Conservation (phyloP, 2,329 filamentous ascomycete species). For the Pyricularia sp. region DNA sequence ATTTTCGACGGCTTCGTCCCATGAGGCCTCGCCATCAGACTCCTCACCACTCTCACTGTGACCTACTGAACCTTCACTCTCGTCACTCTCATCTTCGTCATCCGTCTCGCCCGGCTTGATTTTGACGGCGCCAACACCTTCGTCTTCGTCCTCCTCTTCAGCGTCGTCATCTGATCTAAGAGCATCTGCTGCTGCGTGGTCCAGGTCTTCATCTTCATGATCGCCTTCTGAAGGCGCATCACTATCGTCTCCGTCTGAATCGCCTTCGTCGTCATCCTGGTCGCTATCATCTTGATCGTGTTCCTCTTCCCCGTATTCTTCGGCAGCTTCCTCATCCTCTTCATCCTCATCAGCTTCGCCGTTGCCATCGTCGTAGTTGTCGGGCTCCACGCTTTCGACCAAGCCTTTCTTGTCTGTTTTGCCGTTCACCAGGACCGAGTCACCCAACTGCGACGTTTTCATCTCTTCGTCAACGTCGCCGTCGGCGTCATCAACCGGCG, state of each 20-base stretch:
- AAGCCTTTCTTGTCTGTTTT: slow-evolving; percentile 25
- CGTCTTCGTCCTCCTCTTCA: slow-evolving; percentile 37
- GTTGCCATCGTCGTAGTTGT: slow-evolving; percentile 19
- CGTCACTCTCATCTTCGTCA: slow-evolving; percentile 30
- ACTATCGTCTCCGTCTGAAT: slow-evolving; percentile 10
- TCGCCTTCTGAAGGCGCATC: slow-evolving; percentile 14
- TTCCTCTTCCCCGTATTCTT: slow-evolving; percentile 17
- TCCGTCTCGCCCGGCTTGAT: slow-evolving; percentile 42
- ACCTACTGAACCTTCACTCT: slow-evolving; percentile 26
- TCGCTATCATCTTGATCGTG: slow-evolving; percentile 19
- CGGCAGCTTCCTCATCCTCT: slow-evolving; percentile 19
- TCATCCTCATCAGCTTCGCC: slow-evolving; percentile 23
- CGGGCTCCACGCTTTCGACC: slow-evolving; percentile 14
- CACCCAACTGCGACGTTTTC: slow-evolving; percentile 17
- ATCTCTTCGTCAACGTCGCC: slow-evolving; percentile 29
- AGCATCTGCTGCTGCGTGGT: neutral
- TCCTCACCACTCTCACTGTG: slow-evolving; percentile 43
- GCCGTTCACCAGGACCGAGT: slow-evolving; percentile 31
- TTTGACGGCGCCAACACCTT: slow-evolving; percentile 49
- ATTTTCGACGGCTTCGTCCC: slow-evolving; percentile 47
- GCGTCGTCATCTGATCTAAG: slow-evolving; percentile 14
- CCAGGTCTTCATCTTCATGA: slow-evolving; percentile 27
- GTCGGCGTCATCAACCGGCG: slow-evolving; percentile 18
- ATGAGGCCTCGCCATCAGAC: slow-evolving; percentile 46
- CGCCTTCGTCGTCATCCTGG: slow-evolving; percentile 18